phyloP scores from a whole-genome alignment of 2,329 filamentous ascomycete genomes.

The Clonostachys solani region DNA sequence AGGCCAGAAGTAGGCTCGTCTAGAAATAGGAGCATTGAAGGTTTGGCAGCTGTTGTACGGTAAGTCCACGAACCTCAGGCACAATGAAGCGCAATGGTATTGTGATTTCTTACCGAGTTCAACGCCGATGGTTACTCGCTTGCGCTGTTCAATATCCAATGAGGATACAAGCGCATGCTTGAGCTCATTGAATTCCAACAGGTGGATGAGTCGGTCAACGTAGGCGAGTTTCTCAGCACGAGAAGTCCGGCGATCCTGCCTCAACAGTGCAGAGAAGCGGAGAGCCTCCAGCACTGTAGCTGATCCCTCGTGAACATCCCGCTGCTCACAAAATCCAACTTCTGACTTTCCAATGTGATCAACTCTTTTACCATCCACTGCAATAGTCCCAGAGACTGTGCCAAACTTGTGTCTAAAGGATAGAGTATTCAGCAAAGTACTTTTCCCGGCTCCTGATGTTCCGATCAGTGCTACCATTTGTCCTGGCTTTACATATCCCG shows the following conservation, averaged over 20 bases:
- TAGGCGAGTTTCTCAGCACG: conserved; percentile 60
- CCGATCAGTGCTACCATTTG: conserved; percentile 79
- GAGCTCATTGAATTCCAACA: conserved; percentile 61
- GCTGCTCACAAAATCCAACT: conserved; percentile 63
- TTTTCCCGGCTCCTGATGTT: conserved; percentile 78
- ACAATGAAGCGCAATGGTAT: conserved; percentile 52
- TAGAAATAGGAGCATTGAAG: conserved; percentile 54
- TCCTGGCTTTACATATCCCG: conserved; percentile 76
- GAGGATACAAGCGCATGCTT: conserved; percentile 57
- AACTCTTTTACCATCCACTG: conserved; percentile 67
- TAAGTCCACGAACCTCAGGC: conserved; percentile 33
- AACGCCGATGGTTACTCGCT: conserved; percentile 48
- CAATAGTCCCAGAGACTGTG: conserved; percentile 69
- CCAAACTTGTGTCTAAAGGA: conserved; percentile 72
- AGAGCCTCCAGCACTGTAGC: conserved; percentile 62
- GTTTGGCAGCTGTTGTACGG: conserved; percentile 34
- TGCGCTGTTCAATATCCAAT: conserved; percentile 52
- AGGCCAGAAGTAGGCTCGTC: conserved; percentile 56
- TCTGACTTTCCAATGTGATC: conserved; percentile 75
- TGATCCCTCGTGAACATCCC: conserved; percentile 60
- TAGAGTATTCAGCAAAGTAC: conserved; percentile 74
- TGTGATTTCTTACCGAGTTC: conserved; percentile 42
- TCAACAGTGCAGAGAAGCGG: conserved; percentile 59
- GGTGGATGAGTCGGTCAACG: conserved; percentile 58
- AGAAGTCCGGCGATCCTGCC: conserved; percentile 51